These are phyloP conservation scores for Pistacia vera DNA, from an alignment of 345 rosid genomes.

Conservation along the genomic window DNA sequence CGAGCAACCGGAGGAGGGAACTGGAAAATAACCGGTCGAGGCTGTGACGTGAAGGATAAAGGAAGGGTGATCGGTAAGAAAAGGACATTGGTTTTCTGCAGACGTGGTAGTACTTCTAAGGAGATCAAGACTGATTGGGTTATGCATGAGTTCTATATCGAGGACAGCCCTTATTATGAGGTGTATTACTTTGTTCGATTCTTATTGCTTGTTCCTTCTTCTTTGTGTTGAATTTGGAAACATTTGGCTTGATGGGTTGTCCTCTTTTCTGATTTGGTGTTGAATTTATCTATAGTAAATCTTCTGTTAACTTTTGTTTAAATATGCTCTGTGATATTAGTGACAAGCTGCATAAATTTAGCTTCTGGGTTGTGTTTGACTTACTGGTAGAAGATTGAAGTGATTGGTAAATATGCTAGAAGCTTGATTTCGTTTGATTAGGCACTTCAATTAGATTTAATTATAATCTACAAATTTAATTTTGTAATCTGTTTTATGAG, in stretches of 20 bases:
- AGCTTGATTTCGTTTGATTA: neutral
- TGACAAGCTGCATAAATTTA: neutral
- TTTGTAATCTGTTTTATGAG: neutral
- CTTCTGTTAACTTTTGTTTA: no score
- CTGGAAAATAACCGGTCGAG: no score
- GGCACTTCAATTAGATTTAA: neutral
- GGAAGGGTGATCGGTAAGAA: no score
- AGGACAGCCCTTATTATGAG: neutral
- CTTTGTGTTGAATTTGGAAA: neutral
- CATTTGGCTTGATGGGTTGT: neutral
- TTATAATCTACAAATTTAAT: neutral
- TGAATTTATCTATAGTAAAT: neutral
- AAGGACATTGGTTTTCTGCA: no score
- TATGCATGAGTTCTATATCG: slow-evolving; percentile 3
- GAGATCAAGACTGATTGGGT: slow-evolving; percentile 14
- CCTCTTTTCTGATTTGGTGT: neutral
- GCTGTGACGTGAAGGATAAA: no score
- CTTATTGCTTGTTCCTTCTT: neutral
- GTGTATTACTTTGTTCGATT: neutral
- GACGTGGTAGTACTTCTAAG: no score
- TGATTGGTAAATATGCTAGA: no score
- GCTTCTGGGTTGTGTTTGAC: neutral
- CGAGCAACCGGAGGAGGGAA: no score
- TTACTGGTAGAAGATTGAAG: neutral
- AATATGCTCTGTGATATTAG: neutral